A percentile compares a stretch with the other conserved stretches of the same genome.
phyloP scores from a whole-genome alignment of 2,329 filamentous ascomycete genomes.

The Dryadomyces quercus-mongolicae region DNA sequence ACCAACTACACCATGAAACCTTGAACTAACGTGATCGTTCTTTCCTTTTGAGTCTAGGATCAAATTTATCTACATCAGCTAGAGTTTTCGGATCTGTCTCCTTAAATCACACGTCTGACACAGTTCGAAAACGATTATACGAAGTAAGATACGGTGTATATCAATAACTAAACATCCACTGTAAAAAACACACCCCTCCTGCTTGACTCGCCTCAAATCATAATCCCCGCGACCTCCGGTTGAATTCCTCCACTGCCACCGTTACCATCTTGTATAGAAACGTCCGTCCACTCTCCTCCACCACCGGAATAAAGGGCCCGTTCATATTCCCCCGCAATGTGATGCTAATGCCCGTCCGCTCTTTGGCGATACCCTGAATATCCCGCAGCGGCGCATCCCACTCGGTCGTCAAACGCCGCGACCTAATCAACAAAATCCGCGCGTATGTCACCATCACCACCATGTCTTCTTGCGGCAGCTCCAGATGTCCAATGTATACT shows the following conservation, averaged over 20 bases:
- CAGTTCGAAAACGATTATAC: no score
- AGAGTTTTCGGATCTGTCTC: no score
- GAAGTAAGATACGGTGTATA: no score
- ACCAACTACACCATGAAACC: constrained; percentile 4
- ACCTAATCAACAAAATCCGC: constrained; percentile 81
- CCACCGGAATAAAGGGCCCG: constrained; percentile 87
- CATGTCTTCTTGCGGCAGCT: constrained; percentile 79
- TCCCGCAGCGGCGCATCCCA: constrained; percentile 97
- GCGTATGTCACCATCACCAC: constrained; percentile 80
- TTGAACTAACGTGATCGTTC: background rate
- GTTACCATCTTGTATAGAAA: constrained; percentile 56
- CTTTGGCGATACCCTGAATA: constrained; percentile 92
- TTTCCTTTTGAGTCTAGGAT: background rate
- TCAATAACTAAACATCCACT: background rate
- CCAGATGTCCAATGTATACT: constrained; percentile 90
- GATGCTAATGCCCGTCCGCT: constrained; percentile 85
- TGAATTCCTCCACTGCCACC: constrained; percentile 55
- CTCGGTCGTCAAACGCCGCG: constrained; percentile 73
- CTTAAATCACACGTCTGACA: no score
- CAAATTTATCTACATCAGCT: no score
- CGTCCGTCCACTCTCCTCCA: constrained; percentile 63
- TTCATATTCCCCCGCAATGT: constrained; percentile 82
- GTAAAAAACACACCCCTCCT: background rate
- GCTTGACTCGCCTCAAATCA: background rate
- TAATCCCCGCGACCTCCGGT: constrained; percentile 33